Evolutionary conservation across 495 filamentous ascomycete genomes (phyloP).

Genomic region (Neurospora sp.): DNA sequence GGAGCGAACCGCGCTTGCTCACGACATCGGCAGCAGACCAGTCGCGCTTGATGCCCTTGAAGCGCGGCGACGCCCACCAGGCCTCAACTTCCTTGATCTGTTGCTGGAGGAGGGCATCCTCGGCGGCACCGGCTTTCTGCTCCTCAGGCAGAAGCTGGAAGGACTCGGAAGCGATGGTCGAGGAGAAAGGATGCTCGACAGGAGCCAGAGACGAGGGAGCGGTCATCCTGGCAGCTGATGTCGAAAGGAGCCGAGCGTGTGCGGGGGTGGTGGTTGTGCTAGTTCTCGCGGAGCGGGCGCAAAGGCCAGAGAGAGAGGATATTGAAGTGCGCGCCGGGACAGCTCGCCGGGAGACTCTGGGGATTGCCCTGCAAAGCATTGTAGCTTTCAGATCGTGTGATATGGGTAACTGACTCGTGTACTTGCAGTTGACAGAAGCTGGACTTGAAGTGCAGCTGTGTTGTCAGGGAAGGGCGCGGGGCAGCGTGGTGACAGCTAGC

Average conservation of each 20-base stretch:
- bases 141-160: constrained; percentile 70
- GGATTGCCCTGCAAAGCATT: constrained; percentile 21
- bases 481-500: neutral
- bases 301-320: constrained; percentile 5
- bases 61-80: constrained; percentile 82
- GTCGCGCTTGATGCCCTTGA: constrained; percentile 78
- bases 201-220: constrained; percentile 12
- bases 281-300: constrained; percentile 1
- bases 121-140: constrained; percentile 62
- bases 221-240: constrained; percentile 16
- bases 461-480: neutral
- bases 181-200: constrained; percentile 37
- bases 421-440: neutral
- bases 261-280: neutral
- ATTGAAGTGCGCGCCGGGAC: neutral
- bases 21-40: constrained; percentile 88
- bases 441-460: neutral
- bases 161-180: constrained; percentile 52
- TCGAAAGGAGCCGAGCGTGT: constrained; percentile 14
- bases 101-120: constrained; percentile 70
- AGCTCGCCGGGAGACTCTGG: constrained; percentile 17
- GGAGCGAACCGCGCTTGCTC: constrained; percentile 77
- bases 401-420: neutral
- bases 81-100: constrained; percentile 73
- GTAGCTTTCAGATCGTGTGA: neutral